These are phyloP conservation scores for Simmondsia chinensis DNA, from an alignment of 148 eudicot genomes.

Conservation along the genomic window DNA sequence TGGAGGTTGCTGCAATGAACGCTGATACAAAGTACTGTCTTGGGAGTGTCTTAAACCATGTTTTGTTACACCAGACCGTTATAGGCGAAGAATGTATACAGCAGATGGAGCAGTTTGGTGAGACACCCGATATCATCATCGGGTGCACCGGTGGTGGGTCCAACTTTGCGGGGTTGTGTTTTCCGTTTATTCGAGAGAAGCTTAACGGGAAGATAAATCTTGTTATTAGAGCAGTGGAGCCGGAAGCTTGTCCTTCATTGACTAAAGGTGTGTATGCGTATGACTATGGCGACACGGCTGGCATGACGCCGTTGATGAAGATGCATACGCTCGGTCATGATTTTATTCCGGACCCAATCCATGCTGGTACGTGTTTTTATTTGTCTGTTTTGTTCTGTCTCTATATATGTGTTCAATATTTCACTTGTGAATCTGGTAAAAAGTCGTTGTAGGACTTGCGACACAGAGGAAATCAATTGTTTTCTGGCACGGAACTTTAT, in stretches of 20 bases:
- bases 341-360: conserved; percentile 96
- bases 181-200: conserved; percentile 86
- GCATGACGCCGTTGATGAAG: conserved; percentile 91
- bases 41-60: conserved; percentile 96
- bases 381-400: not conserved
- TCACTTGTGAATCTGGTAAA: too few relatives aligned
- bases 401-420: too few relatives aligned
- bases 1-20: conserved; percentile 65
- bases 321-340: conserved; percentile 99
- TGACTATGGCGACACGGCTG: conserved; percentile 95
- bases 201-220: conserved; percentile 80
- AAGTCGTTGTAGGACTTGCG: too few relatives aligned
- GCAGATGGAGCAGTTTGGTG: conserved; percentile 91
- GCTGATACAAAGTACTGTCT: conserved; percentile 79
- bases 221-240: conserved; percentile 79
- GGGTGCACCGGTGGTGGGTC: conserved; percentile 99
- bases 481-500: too few relatives aligned
- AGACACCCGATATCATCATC: conserved; percentile 82
- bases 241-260: conserved; percentile 86
- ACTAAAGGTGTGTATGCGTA: conserved; percentile 91
- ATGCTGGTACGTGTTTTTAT: conserved; percentile 46
- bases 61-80: conserved; percentile 82
- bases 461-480: too few relatives aligned
- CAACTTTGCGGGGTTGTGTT: conserved; percentile 80
- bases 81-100: conserved; percentile 94